Conservation (phyloP, 1,284 basidiomycete genomes). For the Trametes sp. region DNA sequence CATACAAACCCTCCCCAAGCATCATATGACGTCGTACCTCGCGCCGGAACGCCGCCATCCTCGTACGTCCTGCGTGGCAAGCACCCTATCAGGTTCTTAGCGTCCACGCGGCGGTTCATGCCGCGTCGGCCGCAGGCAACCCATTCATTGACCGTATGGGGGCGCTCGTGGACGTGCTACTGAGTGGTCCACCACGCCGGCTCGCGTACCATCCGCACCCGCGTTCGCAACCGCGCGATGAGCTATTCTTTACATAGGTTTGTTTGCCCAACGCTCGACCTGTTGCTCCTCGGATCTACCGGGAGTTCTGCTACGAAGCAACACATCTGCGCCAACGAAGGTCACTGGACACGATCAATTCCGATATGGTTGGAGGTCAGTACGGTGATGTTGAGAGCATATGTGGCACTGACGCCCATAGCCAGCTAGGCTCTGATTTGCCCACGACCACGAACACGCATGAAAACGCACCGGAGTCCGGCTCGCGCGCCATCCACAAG, state of each 20-base stretch:
- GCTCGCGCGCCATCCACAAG: background rate
- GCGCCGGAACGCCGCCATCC: background rate
- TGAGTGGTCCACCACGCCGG: background rate
- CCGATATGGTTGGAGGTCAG: background rate
- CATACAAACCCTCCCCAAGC: constrained; percentile 5
- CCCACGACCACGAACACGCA: background rate
- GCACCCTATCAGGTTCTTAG: background rate
- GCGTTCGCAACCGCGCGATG: background rate
- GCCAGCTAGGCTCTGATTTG: background rate
- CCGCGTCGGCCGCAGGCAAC: constrained; percentile 3
- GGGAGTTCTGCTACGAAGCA: background rate
- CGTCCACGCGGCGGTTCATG: constrained; percentile 1
- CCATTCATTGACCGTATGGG: background rate
- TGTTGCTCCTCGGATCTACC: background rate
- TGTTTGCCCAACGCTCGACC: background rate
- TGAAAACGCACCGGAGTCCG: background rate
- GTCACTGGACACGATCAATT: background rate
- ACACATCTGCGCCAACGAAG: background rate
- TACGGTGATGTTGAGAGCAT: too few species aligned
- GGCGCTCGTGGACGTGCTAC: background rate
- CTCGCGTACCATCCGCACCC: background rate
- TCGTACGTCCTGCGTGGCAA: background rate
- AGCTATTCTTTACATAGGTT: background rate
- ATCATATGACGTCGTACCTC: constrained; percentile 7
- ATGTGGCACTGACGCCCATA: background rate